Evolutionary conservation across 2,329 filamentous ascomycete species (phyloP).

Genomic region (Xylariaceae sp.): DNA sequence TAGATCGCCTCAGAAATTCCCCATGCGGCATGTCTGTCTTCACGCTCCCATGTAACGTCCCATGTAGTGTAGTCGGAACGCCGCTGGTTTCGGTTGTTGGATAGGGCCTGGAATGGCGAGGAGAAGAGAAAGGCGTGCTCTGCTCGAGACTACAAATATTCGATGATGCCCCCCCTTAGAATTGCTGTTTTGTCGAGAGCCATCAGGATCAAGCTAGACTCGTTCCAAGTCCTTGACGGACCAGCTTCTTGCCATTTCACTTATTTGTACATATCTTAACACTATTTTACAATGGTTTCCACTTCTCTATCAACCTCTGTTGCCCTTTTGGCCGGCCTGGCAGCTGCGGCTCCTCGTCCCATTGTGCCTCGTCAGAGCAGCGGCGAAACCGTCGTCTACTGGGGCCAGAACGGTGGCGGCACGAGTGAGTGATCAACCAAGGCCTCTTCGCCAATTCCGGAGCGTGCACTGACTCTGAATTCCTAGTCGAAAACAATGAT

Average conservation of each 20-base stretch:
- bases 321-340: constrained; percentile 21
- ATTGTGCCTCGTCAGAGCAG: constrained; percentile 17
- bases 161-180: constrained; percentile 9
- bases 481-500: constrained; percentile 35
- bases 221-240: constrained; percentile 22
- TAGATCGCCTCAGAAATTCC: constrained; percentile 18
- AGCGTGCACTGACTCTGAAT: background rate
- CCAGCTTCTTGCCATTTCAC: constrained; percentile 22
- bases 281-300: constrained; percentile 24
- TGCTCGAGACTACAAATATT: constrained; percentile 21
- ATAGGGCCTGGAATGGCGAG: background rate
- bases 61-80: constrained; percentile 15
- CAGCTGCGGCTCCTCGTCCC: constrained; percentile 22
- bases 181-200: constrained; percentile 7
- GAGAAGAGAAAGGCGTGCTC: constrained; percentile 1
- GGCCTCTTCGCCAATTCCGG: background rate
- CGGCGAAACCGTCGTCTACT: constrained; percentile 35
- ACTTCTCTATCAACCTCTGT: constrained; percentile 18
- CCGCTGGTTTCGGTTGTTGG: background rate
- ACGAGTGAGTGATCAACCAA: constrained; percentile 20
- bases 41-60: constrained; percentile 27
- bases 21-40: constrained; percentile 15
- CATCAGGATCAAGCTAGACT: constrained; percentile 17
- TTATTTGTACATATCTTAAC: constrained; percentile 20
- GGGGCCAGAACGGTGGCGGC: constrained; percentile 32